Percentiles rank a stretch among this genome's conserved stretches.
phyloP scores from a whole-genome alignment of 169 alveolate genomes.

The Eimeria maxima region DNA sequence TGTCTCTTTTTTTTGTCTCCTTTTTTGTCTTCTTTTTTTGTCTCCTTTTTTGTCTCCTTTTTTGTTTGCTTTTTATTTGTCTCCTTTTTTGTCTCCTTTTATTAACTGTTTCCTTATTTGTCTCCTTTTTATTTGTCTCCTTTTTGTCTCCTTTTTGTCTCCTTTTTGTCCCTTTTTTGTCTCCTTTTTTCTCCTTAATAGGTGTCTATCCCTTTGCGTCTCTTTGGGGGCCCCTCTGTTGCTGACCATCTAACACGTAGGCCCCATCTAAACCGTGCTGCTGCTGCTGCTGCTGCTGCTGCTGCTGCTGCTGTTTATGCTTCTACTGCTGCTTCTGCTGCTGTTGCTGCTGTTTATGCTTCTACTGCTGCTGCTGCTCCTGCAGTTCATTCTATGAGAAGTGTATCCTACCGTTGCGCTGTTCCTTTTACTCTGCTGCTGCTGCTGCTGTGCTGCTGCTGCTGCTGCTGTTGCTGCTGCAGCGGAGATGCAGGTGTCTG shows the following conservation, averaged over 20 bases:
- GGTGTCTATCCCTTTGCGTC: conserved; percentile 73
- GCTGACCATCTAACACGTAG: conserved; percentile 52
- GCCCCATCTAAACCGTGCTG: background rate
- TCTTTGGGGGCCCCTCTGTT: conserved; percentile 77
- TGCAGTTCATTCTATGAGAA: no score
- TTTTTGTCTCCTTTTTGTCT: no score
- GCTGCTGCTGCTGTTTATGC: no score
- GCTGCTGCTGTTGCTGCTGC: conserved; percentile 13
- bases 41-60: background rate
- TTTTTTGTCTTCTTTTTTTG: background rate
- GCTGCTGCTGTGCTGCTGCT: conserved; percentile 13
- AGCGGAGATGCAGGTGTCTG: conserved; percentile 25
- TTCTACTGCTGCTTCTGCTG: no score
- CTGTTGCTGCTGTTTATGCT: no score
- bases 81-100: background rate
- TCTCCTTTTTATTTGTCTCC: background rate
- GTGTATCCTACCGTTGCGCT: no score
- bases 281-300: conserved; percentile 28
- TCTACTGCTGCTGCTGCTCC: no score
- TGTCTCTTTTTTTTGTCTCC: background rate
- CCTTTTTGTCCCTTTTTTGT: background rate
- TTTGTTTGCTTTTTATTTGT: background rate
- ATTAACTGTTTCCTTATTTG: no score
- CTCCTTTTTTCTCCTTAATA: background rate
- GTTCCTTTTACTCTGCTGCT: no score